A percentile compares a stretch with the other conserved stretches of the same genome.
phyloP scores from a whole-genome alignment of 2,329 filamentous ascomycete species.

The Xylaria sp. region DNA sequence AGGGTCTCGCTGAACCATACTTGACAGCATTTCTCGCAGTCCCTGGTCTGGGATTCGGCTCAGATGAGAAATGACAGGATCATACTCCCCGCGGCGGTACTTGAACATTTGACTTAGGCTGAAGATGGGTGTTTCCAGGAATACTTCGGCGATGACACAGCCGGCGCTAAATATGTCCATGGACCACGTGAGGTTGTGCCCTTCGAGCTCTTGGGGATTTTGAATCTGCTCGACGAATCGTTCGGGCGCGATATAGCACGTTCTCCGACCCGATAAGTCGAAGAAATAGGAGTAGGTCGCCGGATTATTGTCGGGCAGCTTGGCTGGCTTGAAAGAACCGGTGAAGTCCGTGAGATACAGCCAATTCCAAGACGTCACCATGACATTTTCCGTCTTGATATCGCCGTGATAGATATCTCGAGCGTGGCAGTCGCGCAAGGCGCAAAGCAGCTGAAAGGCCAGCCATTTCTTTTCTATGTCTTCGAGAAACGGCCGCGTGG shows the following conservation, averaged over 20 bases:
- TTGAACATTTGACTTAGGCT: slow-evolving; percentile 96
- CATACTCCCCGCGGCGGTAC: slow-evolving; percentile 92
- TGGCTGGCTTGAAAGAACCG: slow-evolving; percentile 92
- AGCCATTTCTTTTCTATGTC: slow-evolving; percentile 99
- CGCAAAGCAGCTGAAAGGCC: slow-evolving; percentile 93
- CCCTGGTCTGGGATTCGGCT: slow-evolving; percentile 89
- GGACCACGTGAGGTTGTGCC: slow-evolving; percentile 79
- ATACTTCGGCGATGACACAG: slow-evolving; percentile 96
- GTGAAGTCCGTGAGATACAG: slow-evolving; percentile 98
- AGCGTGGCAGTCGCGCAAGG: slow-evolving; percentile 89
- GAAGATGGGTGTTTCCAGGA: slow-evolving; percentile 96
- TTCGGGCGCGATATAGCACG: slow-evolving; percentile 95
- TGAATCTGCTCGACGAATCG: slow-evolving; percentile 73
- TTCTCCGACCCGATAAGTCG: slow-evolving; percentile 88
- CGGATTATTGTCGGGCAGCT: slow-evolving; percentile 94
- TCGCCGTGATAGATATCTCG: slow-evolving; percentile 94
- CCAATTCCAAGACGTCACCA: slow-evolving; percentile 99
- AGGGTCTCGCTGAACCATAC: slow-evolving; percentile 96
- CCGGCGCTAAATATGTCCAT: slow-evolving; percentile 99
- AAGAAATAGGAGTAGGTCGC: slow-evolving; percentile 99
- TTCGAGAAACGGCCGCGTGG: slow-evolving; percentile 94
- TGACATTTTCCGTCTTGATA: slow-evolving; percentile 96
- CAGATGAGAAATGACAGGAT: slow-evolving; percentile 82
- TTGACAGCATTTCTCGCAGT: slow-evolving; percentile 86
- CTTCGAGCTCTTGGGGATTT: slow-evolving; percentile 64